Evolutionary conservation across 352 stramenopile genomes (phyloP).

Genomic region (Phytophthora podocarpi): DNA sequence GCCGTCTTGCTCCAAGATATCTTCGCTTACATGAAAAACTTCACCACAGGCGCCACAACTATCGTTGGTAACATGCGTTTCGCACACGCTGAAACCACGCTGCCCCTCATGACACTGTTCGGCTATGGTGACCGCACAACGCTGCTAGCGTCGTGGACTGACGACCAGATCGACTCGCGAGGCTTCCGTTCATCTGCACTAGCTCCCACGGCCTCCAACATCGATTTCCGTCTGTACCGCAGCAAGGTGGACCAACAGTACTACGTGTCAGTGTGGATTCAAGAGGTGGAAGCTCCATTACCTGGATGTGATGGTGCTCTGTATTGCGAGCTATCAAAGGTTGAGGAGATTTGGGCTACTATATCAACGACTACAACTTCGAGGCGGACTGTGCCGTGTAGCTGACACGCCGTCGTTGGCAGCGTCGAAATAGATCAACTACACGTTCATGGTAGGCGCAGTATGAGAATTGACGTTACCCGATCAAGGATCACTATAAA

Average conservation of each 20-base stretch:
- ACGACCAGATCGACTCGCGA: conserved; percentile 45
- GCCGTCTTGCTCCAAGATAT: conserved; percentile 67
- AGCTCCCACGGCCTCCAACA: conserved; percentile 69
- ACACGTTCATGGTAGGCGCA: no score
- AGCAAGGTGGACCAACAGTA: conserved; percentile 43
- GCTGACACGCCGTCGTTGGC: not conserved
- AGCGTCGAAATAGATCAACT: not conserved
- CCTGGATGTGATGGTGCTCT: conserved; percentile 49
- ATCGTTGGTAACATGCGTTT: conserved; percentile 63
- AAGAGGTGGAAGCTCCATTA: conserved; percentile 44
- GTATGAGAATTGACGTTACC: no score
- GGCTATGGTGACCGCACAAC: conserved; percentile 49
- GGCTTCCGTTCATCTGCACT: conserved; percentile 64
- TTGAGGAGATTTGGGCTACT: conserved; percentile 60
- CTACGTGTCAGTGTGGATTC: conserved; percentile 60
- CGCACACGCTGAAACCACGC: conserved; percentile 76
- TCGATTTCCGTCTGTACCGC: conserved; percentile 71
- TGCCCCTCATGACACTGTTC: conserved; percentile 76
- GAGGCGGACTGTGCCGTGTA: conserved; percentile 36
- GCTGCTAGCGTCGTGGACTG: conserved; percentile 42
- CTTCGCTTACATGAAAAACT: conserved; percentile 54
- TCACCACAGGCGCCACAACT: conserved; percentile 37
- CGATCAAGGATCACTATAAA: no score
- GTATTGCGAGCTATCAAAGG: conserved; percentile 51
- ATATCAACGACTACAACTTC: conserved; percentile 56